Evolutionary conservation across 352 stramenopile genomes (phyloP).

Genomic region (Plasmopara viticola): DNA sequence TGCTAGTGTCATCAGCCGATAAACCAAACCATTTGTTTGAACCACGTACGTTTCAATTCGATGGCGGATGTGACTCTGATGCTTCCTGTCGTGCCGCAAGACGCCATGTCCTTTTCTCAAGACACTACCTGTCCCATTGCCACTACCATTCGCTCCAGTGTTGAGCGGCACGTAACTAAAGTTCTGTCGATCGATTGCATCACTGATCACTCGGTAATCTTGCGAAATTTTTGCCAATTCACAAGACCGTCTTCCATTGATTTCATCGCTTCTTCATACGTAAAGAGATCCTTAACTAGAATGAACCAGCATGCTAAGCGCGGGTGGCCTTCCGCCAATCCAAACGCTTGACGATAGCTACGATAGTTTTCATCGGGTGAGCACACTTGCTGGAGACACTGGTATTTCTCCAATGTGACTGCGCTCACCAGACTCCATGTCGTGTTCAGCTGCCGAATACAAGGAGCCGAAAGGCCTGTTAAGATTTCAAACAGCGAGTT

Average conservation of each 20-base stretch:
- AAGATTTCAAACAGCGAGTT: constrained; percentile 84
- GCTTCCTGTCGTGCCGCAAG: constrained; percentile 67
- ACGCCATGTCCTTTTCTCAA: constrained; percentile 67
- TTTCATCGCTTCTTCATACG: constrained; percentile 83
- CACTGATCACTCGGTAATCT: constrained; percentile 77
- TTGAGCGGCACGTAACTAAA: constrained; percentile 55
- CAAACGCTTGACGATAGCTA: constrained; percentile 78
- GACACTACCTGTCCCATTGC: constrained; percentile 25
- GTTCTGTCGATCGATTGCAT: constrained; percentile 72
- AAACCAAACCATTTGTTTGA: neutral
- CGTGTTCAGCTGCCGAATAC: constrained; percentile 75
- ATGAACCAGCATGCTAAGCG: constrained; percentile 80
- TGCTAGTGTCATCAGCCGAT: constrained; percentile 3
- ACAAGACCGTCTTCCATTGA: constrained; percentile 78
- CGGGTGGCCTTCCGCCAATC: constrained; percentile 66
- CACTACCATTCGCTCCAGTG: constrained; percentile 17
- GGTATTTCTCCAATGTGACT: constrained; percentile 63
- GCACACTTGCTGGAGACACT: constrained; percentile 74
- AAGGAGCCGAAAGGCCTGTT: constrained; percentile 71
- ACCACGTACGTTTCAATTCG: constrained; percentile 78
- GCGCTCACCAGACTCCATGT: constrained; percentile 75
- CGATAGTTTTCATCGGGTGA: constrained; percentile 85
- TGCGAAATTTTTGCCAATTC: constrained; percentile 84
- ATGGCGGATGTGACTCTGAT: constrained; percentile 65
- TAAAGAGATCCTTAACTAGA: constrained; percentile 84